Percentiles rank a stretch among this genome's conserved stretches.
phyloP scores from a whole-genome alignment of 192 early-diverging fungal genomes.

The Gaertneriomyces sp. region DNA sequence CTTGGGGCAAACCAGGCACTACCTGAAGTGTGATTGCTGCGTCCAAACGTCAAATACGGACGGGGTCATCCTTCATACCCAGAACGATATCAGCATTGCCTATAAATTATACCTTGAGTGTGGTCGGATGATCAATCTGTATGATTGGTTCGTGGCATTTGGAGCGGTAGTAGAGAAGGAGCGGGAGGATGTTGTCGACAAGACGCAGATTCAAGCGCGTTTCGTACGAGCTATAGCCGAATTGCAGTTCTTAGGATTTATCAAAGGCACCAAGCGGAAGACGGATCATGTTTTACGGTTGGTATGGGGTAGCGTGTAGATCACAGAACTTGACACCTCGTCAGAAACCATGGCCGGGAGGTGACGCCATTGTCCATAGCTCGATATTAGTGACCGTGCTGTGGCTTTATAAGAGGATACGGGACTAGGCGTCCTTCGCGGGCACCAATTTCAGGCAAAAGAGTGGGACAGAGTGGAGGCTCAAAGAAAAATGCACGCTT shows the following conservation, averaged over 20 bases:
- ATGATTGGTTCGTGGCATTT: conserved; percentile 89
- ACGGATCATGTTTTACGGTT: conserved; percentile 88
- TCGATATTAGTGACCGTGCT: too few relatives aligned
- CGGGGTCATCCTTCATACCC: conserved; percentile 53
- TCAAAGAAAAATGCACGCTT: too few relatives aligned
- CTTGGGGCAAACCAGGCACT: conserved; percentile 69
- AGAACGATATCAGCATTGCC: conserved; percentile 82
- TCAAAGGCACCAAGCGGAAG: conserved; percentile 83
- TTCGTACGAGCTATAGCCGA: conserved; percentile 84
- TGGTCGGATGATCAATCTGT: conserved; percentile 89
- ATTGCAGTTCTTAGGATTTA: conserved; percentile 85
- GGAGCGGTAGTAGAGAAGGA: conserved; percentile 70
- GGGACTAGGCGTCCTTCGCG: too few relatives aligned
- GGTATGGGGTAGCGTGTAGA: conserved; percentile 49
- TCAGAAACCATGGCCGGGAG: too few relatives aligned
- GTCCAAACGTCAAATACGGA: conserved; percentile 4
- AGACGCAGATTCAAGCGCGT: conserved; percentile 56
- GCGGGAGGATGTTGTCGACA: conserved; percentile 5
- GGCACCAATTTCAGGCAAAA: too few relatives aligned
- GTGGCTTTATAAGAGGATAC: too few relatives aligned
- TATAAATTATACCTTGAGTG: conserved; percentile 91
- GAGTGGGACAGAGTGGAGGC: too few relatives aligned
- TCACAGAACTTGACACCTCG: not conserved
- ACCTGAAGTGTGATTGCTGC: conserved; percentile 84
- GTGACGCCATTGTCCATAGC: too few relatives aligned